These are phyloP conservation scores for Nematocida homosporus DNA, from an alignment of 371 early-diverging fungal species.

Conservation along the genomic window DNA sequence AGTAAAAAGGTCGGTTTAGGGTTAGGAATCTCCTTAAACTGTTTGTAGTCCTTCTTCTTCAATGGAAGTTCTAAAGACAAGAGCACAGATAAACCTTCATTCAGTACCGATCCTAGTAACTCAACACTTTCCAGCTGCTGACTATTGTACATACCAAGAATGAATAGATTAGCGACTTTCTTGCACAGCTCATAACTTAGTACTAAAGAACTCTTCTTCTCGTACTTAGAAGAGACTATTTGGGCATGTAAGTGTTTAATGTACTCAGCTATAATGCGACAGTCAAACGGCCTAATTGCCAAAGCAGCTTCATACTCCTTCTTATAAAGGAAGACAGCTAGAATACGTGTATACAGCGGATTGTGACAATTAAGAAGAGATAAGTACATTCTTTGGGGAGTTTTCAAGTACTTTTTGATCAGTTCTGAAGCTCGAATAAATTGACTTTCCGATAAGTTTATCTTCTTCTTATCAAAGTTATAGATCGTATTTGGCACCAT, in stretches of 20 bases:
- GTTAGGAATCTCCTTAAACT: neutral
- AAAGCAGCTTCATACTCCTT: constrained; percentile 24
- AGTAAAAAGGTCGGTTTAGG: neutral
- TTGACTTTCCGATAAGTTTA: neutral
- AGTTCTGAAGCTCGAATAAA: constrained; percentile 22
- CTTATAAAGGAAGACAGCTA: constrained; percentile 15
- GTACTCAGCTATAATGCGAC: neutral
- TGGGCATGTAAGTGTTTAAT: constrained; percentile 11
- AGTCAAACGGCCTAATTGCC: constrained; percentile 29
- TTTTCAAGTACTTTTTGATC: constrained; percentile 32
- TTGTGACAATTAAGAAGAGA: neutral
- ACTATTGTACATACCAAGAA: neutral
- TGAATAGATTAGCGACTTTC: neutral
- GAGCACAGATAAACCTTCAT: neutral
- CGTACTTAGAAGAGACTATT: neutral
- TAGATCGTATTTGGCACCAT: neutral
- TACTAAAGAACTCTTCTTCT: neutral
- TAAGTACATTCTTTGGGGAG: constrained; percentile 27
- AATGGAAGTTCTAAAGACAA: constrained; percentile 1
- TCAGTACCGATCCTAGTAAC: neutral
- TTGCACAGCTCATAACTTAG: constrained; percentile 3
- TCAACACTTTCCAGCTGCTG: neutral
- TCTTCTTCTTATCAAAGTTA: neutral
- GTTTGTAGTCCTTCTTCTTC: neutral
- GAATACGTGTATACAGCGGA: constrained; percentile 17